These are phyloP conservation scores for Candida maltosa DNA, from an alignment of 805 yeast genomes.

Conservation along the genomic window DNA sequence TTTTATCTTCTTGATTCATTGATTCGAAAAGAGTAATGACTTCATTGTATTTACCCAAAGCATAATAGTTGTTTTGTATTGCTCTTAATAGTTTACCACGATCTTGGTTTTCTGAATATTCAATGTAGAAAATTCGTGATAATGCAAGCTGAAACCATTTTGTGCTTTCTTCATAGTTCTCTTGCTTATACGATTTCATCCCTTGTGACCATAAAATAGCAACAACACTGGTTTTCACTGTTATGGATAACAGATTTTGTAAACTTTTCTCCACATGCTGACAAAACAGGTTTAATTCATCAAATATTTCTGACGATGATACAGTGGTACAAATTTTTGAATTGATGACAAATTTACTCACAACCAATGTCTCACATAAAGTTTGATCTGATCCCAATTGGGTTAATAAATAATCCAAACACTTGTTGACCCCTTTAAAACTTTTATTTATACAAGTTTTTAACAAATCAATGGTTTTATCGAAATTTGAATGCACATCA, in stretches of 20 bases:
- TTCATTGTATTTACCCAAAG: neutral
- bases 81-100: conserved; percentile 5
- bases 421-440: conserved; percentile 4
- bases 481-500: conserved; percentile 1
- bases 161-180: neutral
- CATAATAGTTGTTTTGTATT: conserved; percentile 3
- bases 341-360: conserved; percentile 2
- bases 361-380: conserved; percentile 1
- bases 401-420: conserved; percentile 5
- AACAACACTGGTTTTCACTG: conserved; percentile 1
- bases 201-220: conserved; percentile 6
- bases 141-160: conserved; percentile 5
- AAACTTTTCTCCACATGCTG: conserved; percentile 4
- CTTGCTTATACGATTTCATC: conserved; percentile 1
- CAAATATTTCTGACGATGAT: neutral
- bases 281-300: conserved; percentile 3
- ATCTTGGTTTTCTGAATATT: conserved; percentile 1
- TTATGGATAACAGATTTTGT: neutral
- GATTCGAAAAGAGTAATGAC: neutral
- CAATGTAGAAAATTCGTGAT: conserved; percentile 2
- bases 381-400: neutral
- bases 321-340: neutral
- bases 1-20: conserved; percentile 6
- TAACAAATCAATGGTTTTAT: conserved; percentile 1
- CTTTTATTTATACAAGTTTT: neutral